phyloP scores from a whole-genome alignment of 441 rosid genomes.

The Corymbia calophylla region DNA sequence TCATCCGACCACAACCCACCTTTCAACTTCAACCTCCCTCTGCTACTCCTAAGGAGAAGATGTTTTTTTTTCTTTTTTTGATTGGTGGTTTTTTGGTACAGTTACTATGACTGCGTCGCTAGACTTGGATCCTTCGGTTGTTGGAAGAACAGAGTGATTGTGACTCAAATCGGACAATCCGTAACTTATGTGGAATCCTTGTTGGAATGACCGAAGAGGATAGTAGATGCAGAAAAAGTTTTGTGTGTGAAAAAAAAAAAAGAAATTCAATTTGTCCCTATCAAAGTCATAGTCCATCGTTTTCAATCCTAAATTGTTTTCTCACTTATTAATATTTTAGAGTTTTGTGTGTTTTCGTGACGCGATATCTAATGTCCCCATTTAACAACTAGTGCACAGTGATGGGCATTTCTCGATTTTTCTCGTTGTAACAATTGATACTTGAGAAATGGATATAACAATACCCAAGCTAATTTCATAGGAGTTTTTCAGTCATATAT shows the following conservation, averaged over 20 bases:
- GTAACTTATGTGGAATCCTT: not conserved
- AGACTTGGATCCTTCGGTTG: not conserved
- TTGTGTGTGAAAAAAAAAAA: no score
- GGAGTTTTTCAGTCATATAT: no score
- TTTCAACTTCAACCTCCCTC: not conserved
- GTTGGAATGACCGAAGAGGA: rapidly evolving
- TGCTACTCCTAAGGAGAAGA: not conserved
- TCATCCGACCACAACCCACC: not conserved
- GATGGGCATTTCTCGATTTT: not conserved
- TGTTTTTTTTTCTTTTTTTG: not conserved
- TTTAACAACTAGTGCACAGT: not conserved
- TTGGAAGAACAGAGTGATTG: not conserved
- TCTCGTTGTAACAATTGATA: no score
- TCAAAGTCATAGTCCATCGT: no score
- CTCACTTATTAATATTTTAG: no score
- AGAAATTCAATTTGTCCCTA: not conserved
- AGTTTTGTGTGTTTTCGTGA: no score
- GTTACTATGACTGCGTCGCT: not conserved
- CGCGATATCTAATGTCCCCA: no score
- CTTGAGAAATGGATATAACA: no score
- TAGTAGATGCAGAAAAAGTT: no score
- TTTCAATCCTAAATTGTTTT: not conserved
- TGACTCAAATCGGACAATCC: not conserved
- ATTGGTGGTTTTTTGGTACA: not conserved
- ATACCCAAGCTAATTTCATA: no score